Percentiles rank a stretch among this genome's conserved stretches.
These are phyloP conservation scores for Chlorella sp. DNA, from an alignment of 139 green algal species.

Conservation along the genomic window DNA sequence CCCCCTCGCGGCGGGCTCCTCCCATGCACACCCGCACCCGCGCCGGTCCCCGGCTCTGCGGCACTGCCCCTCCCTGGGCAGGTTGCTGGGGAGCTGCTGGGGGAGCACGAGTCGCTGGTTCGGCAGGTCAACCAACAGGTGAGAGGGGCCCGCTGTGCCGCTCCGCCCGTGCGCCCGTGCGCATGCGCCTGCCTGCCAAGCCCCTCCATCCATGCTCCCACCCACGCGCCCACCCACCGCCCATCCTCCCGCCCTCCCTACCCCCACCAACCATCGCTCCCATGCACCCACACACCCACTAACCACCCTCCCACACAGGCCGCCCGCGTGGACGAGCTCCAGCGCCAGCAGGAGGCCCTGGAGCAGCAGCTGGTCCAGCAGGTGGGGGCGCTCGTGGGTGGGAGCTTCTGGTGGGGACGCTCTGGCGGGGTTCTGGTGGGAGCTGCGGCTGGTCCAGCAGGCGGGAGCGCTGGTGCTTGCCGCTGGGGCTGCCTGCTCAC, in stretches of 20 bases:
- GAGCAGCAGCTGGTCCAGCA: neutral
- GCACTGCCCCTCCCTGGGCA: too few species aligned
- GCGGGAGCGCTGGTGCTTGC: too few species aligned
- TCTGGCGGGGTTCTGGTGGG: neutral
- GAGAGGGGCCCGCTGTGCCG: neutral
- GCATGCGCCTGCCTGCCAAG: neutral
- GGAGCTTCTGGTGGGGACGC: neutral
- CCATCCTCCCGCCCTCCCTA: neutral
- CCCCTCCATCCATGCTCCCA: too few species aligned
- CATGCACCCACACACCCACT: neutral
- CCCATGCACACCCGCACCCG: too few species aligned
- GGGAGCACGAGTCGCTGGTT: constrained; percentile 60
- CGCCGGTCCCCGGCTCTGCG: too few species aligned
- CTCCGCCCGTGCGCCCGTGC: neutral
- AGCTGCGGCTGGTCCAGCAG: neutral
- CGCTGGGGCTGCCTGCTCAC: too few species aligned
- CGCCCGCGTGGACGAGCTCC: constrained; percentile 15
- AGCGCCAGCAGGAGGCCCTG: constrained; percentile 11
- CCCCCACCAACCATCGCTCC: neutral
- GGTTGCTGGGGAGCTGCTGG: too few species aligned
- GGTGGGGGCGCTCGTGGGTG: neutral
- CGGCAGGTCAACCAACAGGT: constrained; percentile 56
- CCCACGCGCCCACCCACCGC: neutral
- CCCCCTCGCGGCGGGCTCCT: too few species aligned
- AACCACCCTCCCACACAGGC: neutral